These are phyloP conservation scores for Galeopsis tetrahit DNA, from an alignment of 257 asterid species.

Conservation along the genomic window DNA sequence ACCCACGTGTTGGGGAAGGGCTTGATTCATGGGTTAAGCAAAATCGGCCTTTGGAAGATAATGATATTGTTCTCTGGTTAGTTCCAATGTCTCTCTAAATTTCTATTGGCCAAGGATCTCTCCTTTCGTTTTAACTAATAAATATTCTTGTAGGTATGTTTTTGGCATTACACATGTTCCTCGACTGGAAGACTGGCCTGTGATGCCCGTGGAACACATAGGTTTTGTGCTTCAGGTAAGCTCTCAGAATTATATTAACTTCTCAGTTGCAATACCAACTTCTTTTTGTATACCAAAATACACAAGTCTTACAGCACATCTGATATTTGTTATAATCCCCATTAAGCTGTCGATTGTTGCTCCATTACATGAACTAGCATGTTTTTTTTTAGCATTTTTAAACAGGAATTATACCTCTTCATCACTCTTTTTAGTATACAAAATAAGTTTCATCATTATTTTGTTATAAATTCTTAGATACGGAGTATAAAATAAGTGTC, in stretches of 20 bases:
- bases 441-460: background rate
- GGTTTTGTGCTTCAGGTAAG: constrained; percentile 94
- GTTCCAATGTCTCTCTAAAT: constrained; percentile 31
- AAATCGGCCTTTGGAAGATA: constrained; percentile 85
- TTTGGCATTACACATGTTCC: constrained; percentile 98
- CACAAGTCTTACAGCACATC: background rate
- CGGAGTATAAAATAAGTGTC: no score
- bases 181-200: constrained; percentile 98
- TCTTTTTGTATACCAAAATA: constrained; percentile 11
- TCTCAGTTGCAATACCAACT: constrained; percentile 2
- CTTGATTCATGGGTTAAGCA: constrained; percentile 92
- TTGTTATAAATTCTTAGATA: constrained; percentile 1
- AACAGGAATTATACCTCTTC: background rate
- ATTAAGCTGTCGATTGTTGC: background rate
- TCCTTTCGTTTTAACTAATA: constrained; percentile 12
- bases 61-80: constrained; percentile 89
- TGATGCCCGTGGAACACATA: constrained; percentile 92
- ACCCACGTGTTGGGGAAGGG: constrained; percentile 97
- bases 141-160: constrained; percentile 64
- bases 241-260: background rate
- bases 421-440: background rate
- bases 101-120: constrained; percentile 5
- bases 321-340: background rate
- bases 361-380: background rate
- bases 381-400: background rate